Conservation (phyloP, 2,329 filamentous ascomycete species). For the Periconia digitata region DNA sequence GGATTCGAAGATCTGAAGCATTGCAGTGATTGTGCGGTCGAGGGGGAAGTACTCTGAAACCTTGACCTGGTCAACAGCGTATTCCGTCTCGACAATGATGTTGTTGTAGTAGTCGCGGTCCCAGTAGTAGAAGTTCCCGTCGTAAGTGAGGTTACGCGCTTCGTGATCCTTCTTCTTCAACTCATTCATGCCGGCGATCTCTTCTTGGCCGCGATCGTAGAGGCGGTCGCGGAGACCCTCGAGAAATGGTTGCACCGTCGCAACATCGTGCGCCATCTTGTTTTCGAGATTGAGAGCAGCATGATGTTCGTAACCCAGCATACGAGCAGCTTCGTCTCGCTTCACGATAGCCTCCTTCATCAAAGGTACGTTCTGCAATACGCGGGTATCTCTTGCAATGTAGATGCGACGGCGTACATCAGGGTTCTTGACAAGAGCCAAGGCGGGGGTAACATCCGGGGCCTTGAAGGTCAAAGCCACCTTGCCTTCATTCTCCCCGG, state of each 20-base stretch:
- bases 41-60: conserved; percentile 1
- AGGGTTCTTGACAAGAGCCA: background rate
- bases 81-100: background rate
- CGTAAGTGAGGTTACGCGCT: background rate
- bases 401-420: conserved; percentile 1
- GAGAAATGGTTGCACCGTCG: background rate
- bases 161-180: background rate
- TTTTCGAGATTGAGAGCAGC: background rate
- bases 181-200: background rate
- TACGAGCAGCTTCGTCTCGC: background rate
- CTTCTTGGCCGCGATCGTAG: background rate
- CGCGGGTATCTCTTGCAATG: background rate
- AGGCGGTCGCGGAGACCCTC: background rate
- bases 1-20: background rate
- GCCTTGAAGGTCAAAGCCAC: background rate
- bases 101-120: conserved; percentile 1
- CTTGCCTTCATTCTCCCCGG: background rate
- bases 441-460: background rate
- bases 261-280: background rate
- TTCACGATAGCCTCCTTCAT: conserved; percentile 1
- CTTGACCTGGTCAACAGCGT: background rate
- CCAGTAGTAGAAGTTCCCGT: background rate
- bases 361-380: background rate
- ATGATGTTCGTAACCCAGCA: background rate
- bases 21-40: background rate